Conservation (phyloP, 1,284 basidiomycete species). For the Ceratobasidium sp. region DNA sequence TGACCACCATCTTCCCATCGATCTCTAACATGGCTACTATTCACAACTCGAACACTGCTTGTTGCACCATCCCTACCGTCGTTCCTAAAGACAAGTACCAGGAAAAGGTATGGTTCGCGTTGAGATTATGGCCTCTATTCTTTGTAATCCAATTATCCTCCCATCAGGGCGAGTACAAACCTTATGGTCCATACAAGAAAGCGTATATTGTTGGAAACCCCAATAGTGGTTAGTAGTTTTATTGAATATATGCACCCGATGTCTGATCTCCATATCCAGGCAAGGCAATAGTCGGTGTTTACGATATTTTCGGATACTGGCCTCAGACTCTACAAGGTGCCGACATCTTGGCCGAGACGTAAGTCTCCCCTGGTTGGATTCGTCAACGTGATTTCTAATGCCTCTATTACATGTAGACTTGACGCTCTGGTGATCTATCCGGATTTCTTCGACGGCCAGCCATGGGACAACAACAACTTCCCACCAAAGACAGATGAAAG, state of each 20-base stretch:
- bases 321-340: conserved; percentile 64
- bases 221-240: conserved; percentile 49
- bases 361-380: not conserved
- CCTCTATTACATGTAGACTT: conserved; percentile 11
- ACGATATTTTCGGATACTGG: conserved; percentile 67
- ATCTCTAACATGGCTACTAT: conserved; percentile 49
- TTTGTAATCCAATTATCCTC: conserved; percentile 46
- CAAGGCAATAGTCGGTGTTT: conserved; percentile 63
- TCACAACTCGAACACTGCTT: conserved; percentile 64
- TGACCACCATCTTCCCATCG: not conserved
- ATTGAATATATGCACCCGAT: not conserved
- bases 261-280: not conserved
- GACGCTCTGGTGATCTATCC: conserved; percentile 34
- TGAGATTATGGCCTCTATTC: not conserved
- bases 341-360: conserved; percentile 62
- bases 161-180: conserved; percentile 56
- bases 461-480: conserved; percentile 52
- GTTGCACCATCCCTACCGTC: conserved; percentile 65
- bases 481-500: conserved; percentile 56
- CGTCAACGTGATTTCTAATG: conserved; percentile 46
- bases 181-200: conserved; percentile 53
- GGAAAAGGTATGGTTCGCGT: conserved; percentile 49
- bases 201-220: conserved; percentile 61
- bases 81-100: conserved; percentile 50
- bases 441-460: conserved; percentile 35